phyloP scores from a whole-genome alignment of 2,329 filamentous ascomycete genomes.

The Scopulariopsis brevicaulis region DNA sequence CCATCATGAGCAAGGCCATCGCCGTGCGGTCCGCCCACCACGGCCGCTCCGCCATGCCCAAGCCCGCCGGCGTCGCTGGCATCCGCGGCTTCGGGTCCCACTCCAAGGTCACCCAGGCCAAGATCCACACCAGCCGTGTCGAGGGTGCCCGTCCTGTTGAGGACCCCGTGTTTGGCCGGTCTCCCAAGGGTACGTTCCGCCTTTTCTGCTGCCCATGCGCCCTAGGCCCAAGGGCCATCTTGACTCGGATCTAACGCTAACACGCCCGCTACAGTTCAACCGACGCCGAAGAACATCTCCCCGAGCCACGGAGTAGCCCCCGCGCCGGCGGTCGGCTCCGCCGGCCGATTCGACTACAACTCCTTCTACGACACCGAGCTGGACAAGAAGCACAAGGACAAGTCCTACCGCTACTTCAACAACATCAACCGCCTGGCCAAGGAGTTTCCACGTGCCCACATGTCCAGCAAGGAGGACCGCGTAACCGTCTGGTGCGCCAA shows the following conservation, averaged over 20 bases:
- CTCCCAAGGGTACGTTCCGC: conserved; percentile 28
- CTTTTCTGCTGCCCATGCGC: background rate
- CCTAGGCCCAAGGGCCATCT: background rate
- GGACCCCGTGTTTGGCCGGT: conserved; percentile 32
- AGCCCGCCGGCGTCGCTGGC: conserved; percentile 30
- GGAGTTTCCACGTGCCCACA: conserved; percentile 92
- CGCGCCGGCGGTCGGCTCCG: conserved; percentile 6
- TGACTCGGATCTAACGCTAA: conserved; percentile 3
- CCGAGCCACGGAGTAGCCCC: background rate
- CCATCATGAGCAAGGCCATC: conserved; percentile 96
- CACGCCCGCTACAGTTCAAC: conserved; percentile 10
- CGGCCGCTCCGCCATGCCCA: conserved; percentile 26
- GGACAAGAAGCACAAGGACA: conserved; percentile 99
- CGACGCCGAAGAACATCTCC: conserved; percentile 4
- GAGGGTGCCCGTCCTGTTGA: conserved; percentile 73
- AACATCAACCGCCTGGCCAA: conserved; percentile 98
- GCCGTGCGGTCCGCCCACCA: conserved; percentile 65
- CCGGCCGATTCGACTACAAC: conserved; percentile 55
- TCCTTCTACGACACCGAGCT: conserved; percentile 78
- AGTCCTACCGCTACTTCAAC: conserved; percentile 99
- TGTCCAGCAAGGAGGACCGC: conserved; percentile 67
- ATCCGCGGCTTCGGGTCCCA: conserved; percentile 39
- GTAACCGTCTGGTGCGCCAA: conserved; percentile 99
- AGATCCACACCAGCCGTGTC: conserved; percentile 68
- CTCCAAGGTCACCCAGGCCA: conserved; percentile 50